Evolutionary conservation across 106 monocot genomes (phyloP).

Genomic region (Alisma plantagoaquatica): DNA sequence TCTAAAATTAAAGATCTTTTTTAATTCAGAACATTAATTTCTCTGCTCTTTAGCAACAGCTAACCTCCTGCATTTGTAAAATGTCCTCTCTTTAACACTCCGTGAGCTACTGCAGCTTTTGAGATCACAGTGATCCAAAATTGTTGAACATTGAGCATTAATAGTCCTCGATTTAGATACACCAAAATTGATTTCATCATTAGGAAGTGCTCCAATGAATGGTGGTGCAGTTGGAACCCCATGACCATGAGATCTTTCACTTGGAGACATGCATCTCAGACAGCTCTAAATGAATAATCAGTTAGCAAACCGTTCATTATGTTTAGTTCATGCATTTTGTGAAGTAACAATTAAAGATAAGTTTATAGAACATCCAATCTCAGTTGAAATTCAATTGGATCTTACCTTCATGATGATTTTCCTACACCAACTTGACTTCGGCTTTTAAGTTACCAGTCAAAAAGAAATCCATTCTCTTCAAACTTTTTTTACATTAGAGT

Average conservation of each 20-base stretch:
- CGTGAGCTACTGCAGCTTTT: too few relatives aligned
- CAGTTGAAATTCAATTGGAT: too few relatives aligned
- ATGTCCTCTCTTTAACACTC: conserved; percentile 13
- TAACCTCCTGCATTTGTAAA: conserved; percentile 21
- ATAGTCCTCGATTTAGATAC: conserved; percentile 12
- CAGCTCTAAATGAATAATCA: conserved; percentile 1
- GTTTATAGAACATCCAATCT: not conserved
- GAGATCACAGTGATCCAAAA: conserved; percentile 19
- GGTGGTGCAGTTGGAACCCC: conserved; percentile 93
- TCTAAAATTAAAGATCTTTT: not conserved
- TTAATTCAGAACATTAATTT: not conserved
- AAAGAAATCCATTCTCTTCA: too few relatives aligned
- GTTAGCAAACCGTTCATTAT: not conserved
- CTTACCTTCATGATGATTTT: too few relatives aligned
- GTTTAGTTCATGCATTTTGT: too few relatives aligned
- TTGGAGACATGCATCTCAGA: conserved; percentile 1
- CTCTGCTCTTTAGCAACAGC: conserved; percentile 21
- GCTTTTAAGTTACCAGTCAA: conserved; percentile 1
- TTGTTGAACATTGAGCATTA: conserved; percentile 7
- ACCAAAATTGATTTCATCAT: conserved; percentile 31
- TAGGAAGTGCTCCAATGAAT: conserved; percentile 39
- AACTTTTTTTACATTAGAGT: too few relatives aligned
- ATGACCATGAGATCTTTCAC: conserved; percentile 8
- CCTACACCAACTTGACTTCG: conserved; percentile 10
- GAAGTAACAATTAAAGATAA: not conserved